These are phyloP conservation scores for Puccinia sorghi DNA, from an alignment of 1,284 basidiomycete genomes.

Conservation along the genomic window DNA sequence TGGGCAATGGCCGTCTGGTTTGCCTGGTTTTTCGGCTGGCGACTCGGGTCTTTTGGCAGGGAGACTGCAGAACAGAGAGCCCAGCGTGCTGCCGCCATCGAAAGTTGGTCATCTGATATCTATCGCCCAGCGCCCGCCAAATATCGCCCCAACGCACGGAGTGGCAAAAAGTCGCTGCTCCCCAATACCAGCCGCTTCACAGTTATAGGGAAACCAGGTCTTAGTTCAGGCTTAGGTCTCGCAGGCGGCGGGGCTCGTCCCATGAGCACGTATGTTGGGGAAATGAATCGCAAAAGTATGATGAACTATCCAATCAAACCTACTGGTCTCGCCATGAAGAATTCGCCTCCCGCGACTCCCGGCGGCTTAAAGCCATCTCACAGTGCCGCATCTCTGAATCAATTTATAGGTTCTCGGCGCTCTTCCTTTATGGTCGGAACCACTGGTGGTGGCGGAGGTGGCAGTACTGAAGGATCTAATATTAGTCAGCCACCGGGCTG, in stretches of 20 bases:
- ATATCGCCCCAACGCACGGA: constrained; percentile 76
- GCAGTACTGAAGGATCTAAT: constrained; percentile 28
- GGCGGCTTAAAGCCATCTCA: constrained; percentile 19
- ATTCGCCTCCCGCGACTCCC: constrained; percentile 42
- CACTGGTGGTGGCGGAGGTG: constrained; percentile 20
- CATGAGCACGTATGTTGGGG: constrained; percentile 64
- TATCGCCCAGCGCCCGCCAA: constrained; percentile 88
- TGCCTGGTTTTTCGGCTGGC: constrained; percentile 94
- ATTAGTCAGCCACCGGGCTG: constrained; percentile 61
- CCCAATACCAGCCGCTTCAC: constrained; percentile 84
- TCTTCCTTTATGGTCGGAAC: constrained; percentile 29
- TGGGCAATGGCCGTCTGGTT: constrained; percentile 97
- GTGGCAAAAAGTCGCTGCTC: constrained; percentile 69
- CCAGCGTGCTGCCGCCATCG: constrained; percentile 84
- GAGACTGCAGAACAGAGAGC: constrained; percentile 95
- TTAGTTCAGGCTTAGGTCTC: background rate
- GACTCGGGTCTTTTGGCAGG: constrained; percentile 85
- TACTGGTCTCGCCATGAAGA: constrained; percentile 24
- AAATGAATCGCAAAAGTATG: constrained; percentile 53
- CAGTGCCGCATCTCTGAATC: constrained; percentile 46
- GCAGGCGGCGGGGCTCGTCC: constrained; percentile 19
- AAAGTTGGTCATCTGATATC: constrained; percentile 95
- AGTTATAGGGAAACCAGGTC: constrained; percentile 64
- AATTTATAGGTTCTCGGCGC: constrained; percentile 31
- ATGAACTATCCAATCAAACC: constrained; percentile 22